A percentile compares a stretch with the other conserved stretches of the same genome.
Conservation (phyloP, 495 filamentous ascomycete genomes). For the Glarea lozoyensis region DNA sequence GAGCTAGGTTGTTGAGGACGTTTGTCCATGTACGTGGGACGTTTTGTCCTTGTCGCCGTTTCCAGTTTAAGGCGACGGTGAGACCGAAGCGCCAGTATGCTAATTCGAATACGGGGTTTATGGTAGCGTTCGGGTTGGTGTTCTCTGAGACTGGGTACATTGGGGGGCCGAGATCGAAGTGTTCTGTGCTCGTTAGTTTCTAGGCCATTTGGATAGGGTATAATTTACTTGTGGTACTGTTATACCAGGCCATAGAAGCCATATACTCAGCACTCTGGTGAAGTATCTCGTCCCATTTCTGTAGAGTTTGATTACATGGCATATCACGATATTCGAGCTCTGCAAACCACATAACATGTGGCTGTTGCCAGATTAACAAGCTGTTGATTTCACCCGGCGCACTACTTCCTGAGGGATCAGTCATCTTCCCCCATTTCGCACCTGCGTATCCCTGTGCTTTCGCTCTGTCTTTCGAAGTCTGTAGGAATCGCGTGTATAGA, state of each 20-base stretch:
- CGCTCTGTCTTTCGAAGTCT: slow-evolving; percentile 36
- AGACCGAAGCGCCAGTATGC: slow-evolving; percentile 45
- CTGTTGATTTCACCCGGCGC: slow-evolving; percentile 49
- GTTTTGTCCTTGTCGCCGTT: slow-evolving; percentile 25
- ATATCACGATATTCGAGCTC: slow-evolving; percentile 39
- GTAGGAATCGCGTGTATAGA: slow-evolving; percentile 38
- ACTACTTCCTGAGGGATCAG: slow-evolving; percentile 42
- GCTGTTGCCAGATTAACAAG: slow-evolving; percentile 47
- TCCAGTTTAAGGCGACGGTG: slow-evolving; percentile 32
- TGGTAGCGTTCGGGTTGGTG: slow-evolving; percentile 38
- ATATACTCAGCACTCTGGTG: slow-evolving; percentile 41
- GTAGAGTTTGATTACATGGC: slow-evolving; percentile 27
- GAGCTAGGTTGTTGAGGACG: slow-evolving; percentile 36
- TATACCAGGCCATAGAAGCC: slow-evolving; percentile 39
- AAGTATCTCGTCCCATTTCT: slow-evolving; percentile 36
- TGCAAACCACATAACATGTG: slow-evolving; percentile 44
- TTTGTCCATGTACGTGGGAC: slow-evolving; percentile 29
- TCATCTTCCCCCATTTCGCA: slow-evolving; percentile 51
- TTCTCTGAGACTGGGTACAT: slow-evolving; percentile 45
- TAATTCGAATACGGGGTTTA: slow-evolving; percentile 43
- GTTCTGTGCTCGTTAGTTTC: background rate
- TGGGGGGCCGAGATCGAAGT: slow-evolving; percentile 39
- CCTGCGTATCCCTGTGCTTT: slow-evolving; percentile 39
- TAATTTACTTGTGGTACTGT: slow-evolving; percentile 25
- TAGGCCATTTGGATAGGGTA: background rate